Base-by-base conservation (phyloP, 352 stramenopile genomes). In the Aphanomyces astaci region DNA sequence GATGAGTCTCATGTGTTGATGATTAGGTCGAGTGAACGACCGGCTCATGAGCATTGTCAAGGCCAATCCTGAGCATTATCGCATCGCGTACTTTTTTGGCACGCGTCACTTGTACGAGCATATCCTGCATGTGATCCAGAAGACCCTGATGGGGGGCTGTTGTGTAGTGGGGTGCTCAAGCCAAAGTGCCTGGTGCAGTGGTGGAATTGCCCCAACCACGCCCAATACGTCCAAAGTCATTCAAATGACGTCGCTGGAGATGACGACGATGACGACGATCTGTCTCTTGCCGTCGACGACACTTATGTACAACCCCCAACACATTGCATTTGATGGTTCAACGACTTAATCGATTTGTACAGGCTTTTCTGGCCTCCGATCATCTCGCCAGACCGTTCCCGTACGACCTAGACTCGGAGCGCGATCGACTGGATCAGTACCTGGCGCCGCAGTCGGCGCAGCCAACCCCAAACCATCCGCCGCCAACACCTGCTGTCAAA, bases 51-150 rank as follows among this genome's bases (percentile, higher is more conserved):
- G 30, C 32, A 59, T 59, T 19, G 27, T 30, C 17, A 30, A 30
- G 24, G 51, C 1, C 22, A 59, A 59, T 32, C 51, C 51, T 15
- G n/a, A 39, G 5, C 15, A 19, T 15, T 59, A 59, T 19, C 51
- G 51, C 17, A 59, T 59, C 30, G 51, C 33, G 51, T 59, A 59
- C 24, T 59, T 33, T 59, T 59, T 59, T n/a, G 51, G 51, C 27
- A 36, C 51, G 11, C 51, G 51, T 19, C 25, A 59, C n/a, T 59
- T 59, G 51, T 59, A 59, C 51, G 51, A 11, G 0, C 15, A 33
- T n/a, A n/a, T n/a, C n/a, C n/a, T n/a, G n/a, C n/a, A n/a, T n/a
- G 25, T 39, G 2, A 33, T 59, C 24, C 15, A 22, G n/a, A n/a
- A n/a, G n/a, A n/a, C n/a, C n/a, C n/a, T n/a, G n/a, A n/a, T n/a